Base-by-base conservation (phyloP, 192 early-diverging fungal species). In the Rhizophagus clarus region DNA sequence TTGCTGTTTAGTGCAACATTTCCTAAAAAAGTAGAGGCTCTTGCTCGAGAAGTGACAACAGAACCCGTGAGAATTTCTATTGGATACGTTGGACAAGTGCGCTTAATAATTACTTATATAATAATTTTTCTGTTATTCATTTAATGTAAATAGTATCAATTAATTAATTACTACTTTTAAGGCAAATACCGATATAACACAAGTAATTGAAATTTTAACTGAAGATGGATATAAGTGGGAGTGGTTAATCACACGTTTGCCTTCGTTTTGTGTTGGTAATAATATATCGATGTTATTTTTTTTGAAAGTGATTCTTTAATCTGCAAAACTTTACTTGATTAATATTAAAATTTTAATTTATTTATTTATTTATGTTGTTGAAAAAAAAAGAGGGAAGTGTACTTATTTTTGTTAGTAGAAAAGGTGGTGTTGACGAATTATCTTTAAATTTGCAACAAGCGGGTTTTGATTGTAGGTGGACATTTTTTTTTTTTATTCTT, bases 1-100 rank as follows among this genome's bases (percentile, higher is more conserved):
- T 83, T 95, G 20, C 81, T 95, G 12, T 96, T 96, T 83, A 91
- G 89, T 82, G 95, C 95, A 1, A 96, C 95, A 4, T 95, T 96
- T 81, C 91, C 89, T 56, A 89, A 89, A 67, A 84, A 85, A 26
- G 87, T 96, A 10, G 95, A 96, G 77, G 79, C 72, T 28, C 84
- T 96, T 22, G 94, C 95, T 0, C 84, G 92, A 34, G 91, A 92
- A 80, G 89, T 94, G 0, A 90, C 92, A 51, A 83, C 79, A 31
- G 92, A 94, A 37, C 94, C 94, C 28, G 83, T 96, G 37, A 85
- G 92, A 64, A 95, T 96, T 64, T 88, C 84, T 37, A 90, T 96
- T 40, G 95, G 95, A 47, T 87, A 84, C 60, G 88, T 89, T 56
- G 92, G 92, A 24, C 87, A 90, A 74, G 85, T 86, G 84, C 37